These are phyloP conservation scores for Blastobotrys capitulatus DNA, from an alignment of 1,139 yeast species.

Conservation along the genomic window DNA sequence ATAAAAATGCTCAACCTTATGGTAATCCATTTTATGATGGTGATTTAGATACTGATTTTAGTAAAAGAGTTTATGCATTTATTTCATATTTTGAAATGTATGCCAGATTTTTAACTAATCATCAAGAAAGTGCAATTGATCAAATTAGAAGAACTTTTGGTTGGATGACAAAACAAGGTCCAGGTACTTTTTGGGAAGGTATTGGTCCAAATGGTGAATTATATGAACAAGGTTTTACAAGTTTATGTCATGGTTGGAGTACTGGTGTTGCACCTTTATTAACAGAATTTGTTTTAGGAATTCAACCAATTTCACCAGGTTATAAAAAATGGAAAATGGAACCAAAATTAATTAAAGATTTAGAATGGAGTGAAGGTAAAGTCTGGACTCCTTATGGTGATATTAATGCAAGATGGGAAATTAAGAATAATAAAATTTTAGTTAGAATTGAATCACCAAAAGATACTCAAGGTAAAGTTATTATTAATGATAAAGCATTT, in stretches of 20 bases:
- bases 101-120: neutral
- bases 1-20: neutral
- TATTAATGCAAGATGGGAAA: neutral
- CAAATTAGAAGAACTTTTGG: slow-evolving; percentile 1
- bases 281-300: neutral
- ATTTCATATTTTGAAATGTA: slow-evolving; percentile 1
- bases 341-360: neutral
- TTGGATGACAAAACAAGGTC: neutral
- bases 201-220: neutral
- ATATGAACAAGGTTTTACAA: slow-evolving; percentile 3
- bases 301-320: neutral
- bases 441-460: neutral
- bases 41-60: neutral
- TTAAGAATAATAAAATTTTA: neutral
- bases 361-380: neutral
- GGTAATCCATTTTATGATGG: slow-evolving; percentile 1
- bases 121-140: neutral
- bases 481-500: neutral
- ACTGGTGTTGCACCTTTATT: neutral
- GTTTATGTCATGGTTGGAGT: neutral
- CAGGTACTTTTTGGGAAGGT: slow-evolving; percentile 3
- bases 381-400: slow-evolving; percentile 1
- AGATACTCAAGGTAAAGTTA: neutral
- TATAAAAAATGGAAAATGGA: neutral
- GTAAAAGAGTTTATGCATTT: slow-evolving; percentile 1